These are phyloP conservation scores for Neoboletus magnificus DNA, from an alignment of 768 basidiomycete species.

Conservation along the genomic window DNA sequence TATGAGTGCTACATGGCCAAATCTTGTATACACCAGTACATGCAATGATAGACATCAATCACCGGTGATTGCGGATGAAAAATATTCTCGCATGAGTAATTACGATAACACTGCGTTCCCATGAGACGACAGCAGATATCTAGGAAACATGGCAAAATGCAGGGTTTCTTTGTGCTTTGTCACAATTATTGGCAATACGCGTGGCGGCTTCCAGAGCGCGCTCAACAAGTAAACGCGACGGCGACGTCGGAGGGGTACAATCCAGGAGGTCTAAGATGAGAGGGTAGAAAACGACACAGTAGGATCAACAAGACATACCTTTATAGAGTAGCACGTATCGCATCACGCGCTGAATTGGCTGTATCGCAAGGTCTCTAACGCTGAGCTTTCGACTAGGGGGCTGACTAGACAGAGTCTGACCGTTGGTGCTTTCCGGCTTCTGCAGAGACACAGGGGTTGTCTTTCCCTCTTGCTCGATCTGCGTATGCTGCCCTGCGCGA, in stretches of 20 bases:
- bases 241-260: constrained; percentile 46
- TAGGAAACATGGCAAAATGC: constrained; percentile 36
- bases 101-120: background rate
- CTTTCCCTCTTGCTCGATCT: constrained; percentile 2
- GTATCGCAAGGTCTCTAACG: constrained; percentile 59
- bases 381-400: constrained; percentile 22
- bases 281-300: background rate
- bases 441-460: background rate
- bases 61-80: background rate
- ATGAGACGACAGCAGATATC: background rate
- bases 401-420: background rate
- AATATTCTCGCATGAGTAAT: background rate
- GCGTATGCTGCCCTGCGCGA: background rate
- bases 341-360: constrained; percentile 61
- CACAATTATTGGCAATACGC: constrained; percentile 59
- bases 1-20: constrained; percentile 2
- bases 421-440: background rate
- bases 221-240: constrained; percentile 51
- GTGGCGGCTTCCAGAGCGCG: constrained; percentile 54
- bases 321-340: constrained; percentile 59
- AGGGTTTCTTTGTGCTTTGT: constrained; percentile 56
- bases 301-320: constrained; percentile 37
- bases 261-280: constrained; percentile 44
- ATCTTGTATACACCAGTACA: background rate
- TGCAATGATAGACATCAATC: background rate